Conservation (phyloP, 1,284 basidiomycete genomes). For the Fomitopsis betulina region DNA sequence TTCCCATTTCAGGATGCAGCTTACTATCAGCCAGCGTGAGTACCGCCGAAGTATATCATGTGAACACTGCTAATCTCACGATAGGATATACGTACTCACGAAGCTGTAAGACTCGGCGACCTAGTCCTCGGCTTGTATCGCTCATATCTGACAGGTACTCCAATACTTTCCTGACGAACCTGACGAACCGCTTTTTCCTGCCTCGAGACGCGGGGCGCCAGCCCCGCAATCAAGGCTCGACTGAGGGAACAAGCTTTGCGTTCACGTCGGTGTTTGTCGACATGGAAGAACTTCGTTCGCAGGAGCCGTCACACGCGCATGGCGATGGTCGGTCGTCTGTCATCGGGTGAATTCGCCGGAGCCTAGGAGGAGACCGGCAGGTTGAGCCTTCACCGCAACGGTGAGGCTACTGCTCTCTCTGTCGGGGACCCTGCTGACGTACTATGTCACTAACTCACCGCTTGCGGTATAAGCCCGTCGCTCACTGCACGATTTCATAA, state of each 20-base stretch:
- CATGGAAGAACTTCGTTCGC: neutral
- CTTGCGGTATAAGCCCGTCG: too few relatives aligned
- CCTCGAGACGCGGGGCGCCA: neutral
- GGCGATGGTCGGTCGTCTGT: neutral
- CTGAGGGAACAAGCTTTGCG: neutral
- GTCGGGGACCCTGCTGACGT: too few relatives aligned
- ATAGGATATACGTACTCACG: neutral
- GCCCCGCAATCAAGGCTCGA: neutral
- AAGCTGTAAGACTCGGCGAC: neutral
- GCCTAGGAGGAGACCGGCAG: neutral
- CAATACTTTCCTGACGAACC: neutral
- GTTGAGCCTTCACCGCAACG: neutral
- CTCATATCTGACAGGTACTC: neutral
- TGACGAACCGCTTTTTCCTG: neutral
- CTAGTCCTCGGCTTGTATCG: neutral
- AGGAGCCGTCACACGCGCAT: neutral
- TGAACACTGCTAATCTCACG: neutral
- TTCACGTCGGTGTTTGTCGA: neutral
- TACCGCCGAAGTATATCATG: neutral
- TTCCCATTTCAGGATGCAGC: neutral
- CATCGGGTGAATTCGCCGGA: neutral
- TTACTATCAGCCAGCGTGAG: neutral
- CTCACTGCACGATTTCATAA: neutral
- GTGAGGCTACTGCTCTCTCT: neutral
- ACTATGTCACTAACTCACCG: too few relatives aligned